Conservation (phyloP, 225 moss, liverwort and hornwort genomes). For the Polytrichum formosum region DNA sequence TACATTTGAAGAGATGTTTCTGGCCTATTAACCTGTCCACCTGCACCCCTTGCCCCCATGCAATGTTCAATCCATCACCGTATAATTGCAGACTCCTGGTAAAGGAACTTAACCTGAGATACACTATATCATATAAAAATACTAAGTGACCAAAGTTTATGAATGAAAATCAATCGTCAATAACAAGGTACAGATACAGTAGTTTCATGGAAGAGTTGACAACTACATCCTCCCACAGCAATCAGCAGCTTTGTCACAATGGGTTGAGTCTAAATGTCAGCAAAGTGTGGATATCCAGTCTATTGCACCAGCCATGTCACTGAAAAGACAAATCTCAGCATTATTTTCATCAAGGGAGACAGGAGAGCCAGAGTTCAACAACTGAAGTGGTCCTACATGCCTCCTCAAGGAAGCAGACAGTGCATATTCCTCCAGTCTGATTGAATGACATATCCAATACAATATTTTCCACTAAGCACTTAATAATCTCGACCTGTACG, state of each 20-base stretch:
- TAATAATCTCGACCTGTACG: constrained; percentile 71
- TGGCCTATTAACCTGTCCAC: constrained; percentile 63
- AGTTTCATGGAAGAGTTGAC: neutral
- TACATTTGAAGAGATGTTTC: constrained; percentile 78
- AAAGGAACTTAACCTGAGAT: neutral
- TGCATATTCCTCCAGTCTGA: constrained; percentile 72
- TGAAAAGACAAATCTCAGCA: neutral
- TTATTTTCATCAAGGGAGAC: neutral
- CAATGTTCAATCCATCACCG: too few relatives aligned
- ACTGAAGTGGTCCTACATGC: constrained; percentile 19
- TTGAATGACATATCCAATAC: constrained; percentile 86
- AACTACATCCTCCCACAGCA: too few relatives aligned
- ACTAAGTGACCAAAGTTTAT: neutral
- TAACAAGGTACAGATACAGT: neutral
- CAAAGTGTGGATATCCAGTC: neutral
- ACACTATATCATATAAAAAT: neutral
- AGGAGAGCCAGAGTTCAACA: too few relatives aligned
- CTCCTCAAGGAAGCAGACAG: constrained; percentile 89
- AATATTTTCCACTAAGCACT: constrained; percentile 74
- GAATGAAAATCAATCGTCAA: neutral
- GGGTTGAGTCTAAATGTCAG: neutral
- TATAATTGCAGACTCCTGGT: neutral
- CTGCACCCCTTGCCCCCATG: constrained; percentile 31
- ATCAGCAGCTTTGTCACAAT: too few relatives aligned
- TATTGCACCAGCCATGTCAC: neutral